These are phyloP conservation scores for Limonomyces culmigenus DNA, from an alignment of 1,284 basidiomycete genomes.

Conservation along the genomic window DNA sequence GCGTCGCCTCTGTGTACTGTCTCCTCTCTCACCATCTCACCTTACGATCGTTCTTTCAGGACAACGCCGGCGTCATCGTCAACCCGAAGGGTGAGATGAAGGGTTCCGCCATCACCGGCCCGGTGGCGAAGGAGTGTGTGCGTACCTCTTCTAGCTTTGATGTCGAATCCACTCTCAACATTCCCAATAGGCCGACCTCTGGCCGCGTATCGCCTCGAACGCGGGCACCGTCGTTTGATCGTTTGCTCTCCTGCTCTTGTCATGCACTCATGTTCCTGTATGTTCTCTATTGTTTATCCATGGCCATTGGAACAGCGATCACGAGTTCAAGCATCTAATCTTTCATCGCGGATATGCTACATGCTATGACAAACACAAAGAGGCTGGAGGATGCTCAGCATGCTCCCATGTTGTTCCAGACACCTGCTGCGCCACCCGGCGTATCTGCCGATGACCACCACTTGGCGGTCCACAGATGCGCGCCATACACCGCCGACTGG, in stretches of 20 bases:
- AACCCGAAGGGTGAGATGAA: constrained; percentile 99
- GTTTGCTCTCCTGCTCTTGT: constrained; percentile 7
- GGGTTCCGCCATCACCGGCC: constrained; percentile 96
- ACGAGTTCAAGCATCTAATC: too few relatives aligned
- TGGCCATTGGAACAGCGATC: too few relatives aligned
- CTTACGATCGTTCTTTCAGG: too few relatives aligned
- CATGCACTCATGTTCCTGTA: too few relatives aligned
- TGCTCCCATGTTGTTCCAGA: constrained; percentile 39
- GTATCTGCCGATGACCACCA: constrained; percentile 45
- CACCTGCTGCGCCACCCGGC: constrained; percentile 22
- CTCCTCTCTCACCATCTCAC: not conserved
- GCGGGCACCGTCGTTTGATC: constrained; percentile 89
- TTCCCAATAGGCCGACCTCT: constrained; percentile 71
- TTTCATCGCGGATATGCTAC: too few relatives aligned
- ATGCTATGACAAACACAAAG: too few relatives aligned
- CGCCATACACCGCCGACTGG: constrained; percentile 29
- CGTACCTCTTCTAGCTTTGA: constrained; percentile 12
- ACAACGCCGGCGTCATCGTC: constrained; percentile 93
- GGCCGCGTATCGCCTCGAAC: constrained; percentile 99
- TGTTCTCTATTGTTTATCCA: too few relatives aligned
- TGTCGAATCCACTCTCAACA: not conserved
- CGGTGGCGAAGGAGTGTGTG: constrained; percentile 93
- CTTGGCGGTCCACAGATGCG: constrained; percentile 43
- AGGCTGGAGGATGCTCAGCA: too few relatives aligned
- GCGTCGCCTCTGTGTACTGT: constrained; percentile 7